Percentiles rank a stretch among this genome's conserved stretches.
phyloP scores from a whole-genome alignment of 2,329 filamentous ascomycete species.

The Cladosporium phlei region DNA sequence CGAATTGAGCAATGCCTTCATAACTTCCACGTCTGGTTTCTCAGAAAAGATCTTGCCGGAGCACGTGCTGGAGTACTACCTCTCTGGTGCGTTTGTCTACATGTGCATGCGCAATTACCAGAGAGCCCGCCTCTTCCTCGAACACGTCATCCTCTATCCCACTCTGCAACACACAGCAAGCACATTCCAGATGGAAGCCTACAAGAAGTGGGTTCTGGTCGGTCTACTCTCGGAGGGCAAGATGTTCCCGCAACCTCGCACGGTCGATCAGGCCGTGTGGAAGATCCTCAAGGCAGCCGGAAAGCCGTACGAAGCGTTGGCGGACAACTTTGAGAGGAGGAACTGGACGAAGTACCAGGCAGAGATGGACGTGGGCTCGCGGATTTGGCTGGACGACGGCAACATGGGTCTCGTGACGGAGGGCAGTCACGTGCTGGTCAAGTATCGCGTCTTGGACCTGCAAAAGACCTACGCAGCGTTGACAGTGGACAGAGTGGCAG shows the following conservation, averaged over 20 bases:
- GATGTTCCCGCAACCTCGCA: slow-evolving; percentile 52
- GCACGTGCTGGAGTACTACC: slow-evolving; percentile 53
- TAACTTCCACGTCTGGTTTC: slow-evolving; percentile 56
- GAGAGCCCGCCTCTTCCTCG: slow-evolving; percentile 44
- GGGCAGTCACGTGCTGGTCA: slow-evolving; percentile 66
- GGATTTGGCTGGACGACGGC: slow-evolving; percentile 54
- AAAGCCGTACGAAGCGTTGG: slow-evolving; percentile 67
- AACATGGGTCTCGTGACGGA: slow-evolving; percentile 68
- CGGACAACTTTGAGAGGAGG: slow-evolving; percentile 60
- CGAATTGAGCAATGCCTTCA: slow-evolving; percentile 50
- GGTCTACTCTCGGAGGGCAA: slow-evolving; percentile 67
- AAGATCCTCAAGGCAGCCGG: slow-evolving; percentile 56
- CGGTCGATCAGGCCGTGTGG: slow-evolving; percentile 49
- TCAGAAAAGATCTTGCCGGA: slow-evolving; percentile 49
- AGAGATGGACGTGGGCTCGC: slow-evolving; percentile 57
- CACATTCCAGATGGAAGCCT: slow-evolving; percentile 74
- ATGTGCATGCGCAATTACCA: slow-evolving; percentile 40
- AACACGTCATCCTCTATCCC: slow-evolving; percentile 59
- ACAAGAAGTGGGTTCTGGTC: slow-evolving; percentile 85
- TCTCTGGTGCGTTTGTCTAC: slow-evolving; percentile 46
- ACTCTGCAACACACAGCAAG: slow-evolving; percentile 61
- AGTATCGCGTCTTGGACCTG: slow-evolving; percentile 69
- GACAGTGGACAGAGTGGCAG: slow-evolving; percentile 51
- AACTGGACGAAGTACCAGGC: slow-evolving; percentile 56
- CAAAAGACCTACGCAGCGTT: slow-evolving; percentile 66